Conservation (phyloP, 208 protist species). For the Acanthamoeba lenticulata region DNA sequence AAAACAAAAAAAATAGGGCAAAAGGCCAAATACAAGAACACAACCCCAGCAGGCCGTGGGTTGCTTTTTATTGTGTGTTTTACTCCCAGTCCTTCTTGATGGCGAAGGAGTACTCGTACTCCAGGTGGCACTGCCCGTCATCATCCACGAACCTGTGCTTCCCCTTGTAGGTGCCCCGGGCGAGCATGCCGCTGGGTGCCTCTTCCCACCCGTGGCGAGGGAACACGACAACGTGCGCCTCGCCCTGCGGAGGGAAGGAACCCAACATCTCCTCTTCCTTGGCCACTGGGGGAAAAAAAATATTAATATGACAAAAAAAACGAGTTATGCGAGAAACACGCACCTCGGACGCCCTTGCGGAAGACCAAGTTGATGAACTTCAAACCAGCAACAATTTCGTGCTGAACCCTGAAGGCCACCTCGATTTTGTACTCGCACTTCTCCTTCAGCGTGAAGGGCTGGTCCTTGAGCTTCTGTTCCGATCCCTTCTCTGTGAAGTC, state of each 20-base stretch:
- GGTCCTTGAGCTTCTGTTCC: slow-evolving; percentile 76
- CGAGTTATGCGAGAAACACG: background rate
- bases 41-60: too few species aligned
- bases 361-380: slow-evolving; percentile 83
- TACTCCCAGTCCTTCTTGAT: slow-evolving; percentile 82
- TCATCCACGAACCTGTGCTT: slow-evolving; percentile 86
- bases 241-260: slow-evolving; percentile 80
- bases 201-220: slow-evolving; percentile 80
- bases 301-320: background rate
- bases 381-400: slow-evolving; percentile 86
- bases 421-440: slow-evolving; percentile 82
- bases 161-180: slow-evolving; percentile 82
- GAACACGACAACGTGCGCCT: slow-evolving; percentile 59
- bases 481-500: slow-evolving; percentile 66
- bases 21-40: too few species aligned
- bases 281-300: slow-evolving; percentile 71
- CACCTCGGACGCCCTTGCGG: slow-evolving; percentile 80
- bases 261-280: slow-evolving; percentile 83
- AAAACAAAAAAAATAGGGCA: background rate
- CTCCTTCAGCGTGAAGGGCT: slow-evolving; percentile 85
- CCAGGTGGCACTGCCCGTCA: slow-evolving; percentile 78
- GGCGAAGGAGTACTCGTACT: slow-evolving; percentile 81
- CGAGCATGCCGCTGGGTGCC: slow-evolving; percentile 83
- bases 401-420: slow-evolving; percentile 81
- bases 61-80: background rate